phyloP scores from a whole-genome alignment of 1,139 yeast species.

The Yamadazyma spencermartinsiae region DNA sequence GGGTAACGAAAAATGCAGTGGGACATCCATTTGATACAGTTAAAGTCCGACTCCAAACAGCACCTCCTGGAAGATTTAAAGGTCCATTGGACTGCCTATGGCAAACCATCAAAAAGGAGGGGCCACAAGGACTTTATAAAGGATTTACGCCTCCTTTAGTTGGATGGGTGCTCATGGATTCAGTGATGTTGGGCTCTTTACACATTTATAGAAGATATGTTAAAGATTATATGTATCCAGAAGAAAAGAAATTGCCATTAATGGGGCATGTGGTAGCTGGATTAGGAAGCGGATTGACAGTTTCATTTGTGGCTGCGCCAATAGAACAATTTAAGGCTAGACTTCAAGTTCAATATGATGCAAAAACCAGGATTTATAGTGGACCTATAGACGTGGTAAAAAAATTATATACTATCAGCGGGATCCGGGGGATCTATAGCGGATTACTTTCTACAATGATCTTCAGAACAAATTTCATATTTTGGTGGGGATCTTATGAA shows the following conservation, averaged over 20 bases:
- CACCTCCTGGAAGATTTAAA: conserved; percentile 64
- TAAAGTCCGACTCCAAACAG: conserved; percentile 85
- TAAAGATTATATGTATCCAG: conserved; percentile 60
- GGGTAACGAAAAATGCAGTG: conserved; percentile 81
- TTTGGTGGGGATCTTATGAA: conserved; percentile 96
- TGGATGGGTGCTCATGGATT: conserved; percentile 94
- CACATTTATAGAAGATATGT: conserved; percentile 72
- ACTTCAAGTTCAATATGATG: conserved; percentile 86
- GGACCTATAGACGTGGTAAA: conserved; percentile 79
- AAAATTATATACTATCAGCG: conserved; percentile 55
- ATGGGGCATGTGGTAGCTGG: conserved; percentile 75
- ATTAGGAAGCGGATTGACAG: conserved; percentile 88
- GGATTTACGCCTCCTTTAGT: conserved; percentile 91
- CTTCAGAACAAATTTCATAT: conserved; percentile 81
- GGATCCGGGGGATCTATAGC: conserved; percentile 72
- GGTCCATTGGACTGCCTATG: conserved; percentile 82
- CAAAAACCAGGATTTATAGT: conserved; percentile 60
- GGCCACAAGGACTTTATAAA: conserved; percentile 73
- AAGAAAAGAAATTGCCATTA: conserved; percentile 64
- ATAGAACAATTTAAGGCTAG: conserved; percentile 88
- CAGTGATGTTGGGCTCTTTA: conserved; percentile 82
- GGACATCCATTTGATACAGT: conserved; percentile 95
- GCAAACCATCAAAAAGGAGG: conserved; percentile 73
- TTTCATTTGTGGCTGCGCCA: conserved; percentile 91
- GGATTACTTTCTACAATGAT: conserved; percentile 86